Conservation (phyloP, 176 grass and related monocot genomes). For the Dendrocalamus sinicus region DNA sequence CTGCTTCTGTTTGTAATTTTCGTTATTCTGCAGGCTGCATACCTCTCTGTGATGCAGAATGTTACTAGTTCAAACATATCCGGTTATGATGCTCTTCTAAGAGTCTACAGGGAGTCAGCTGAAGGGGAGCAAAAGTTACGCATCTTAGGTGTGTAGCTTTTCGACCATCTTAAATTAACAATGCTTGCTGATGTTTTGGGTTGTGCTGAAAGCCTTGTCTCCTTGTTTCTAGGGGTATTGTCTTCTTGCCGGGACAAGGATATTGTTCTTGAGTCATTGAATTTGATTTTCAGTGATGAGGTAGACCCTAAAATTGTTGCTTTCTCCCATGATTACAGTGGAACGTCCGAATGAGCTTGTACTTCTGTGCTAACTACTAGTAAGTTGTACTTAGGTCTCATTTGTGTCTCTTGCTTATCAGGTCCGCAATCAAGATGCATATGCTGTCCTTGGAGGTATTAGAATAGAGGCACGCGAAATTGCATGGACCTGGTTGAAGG, state of each 20-base stretch:
- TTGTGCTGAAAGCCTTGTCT: slow-evolving; percentile 35
- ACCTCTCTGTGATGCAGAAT: slow-evolving; percentile 80
- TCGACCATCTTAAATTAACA: slow-evolving; percentile 36
- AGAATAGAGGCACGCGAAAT: slow-evolving; percentile 63
- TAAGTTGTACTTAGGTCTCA: slow-evolving; percentile 12
- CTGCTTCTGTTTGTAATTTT: slow-evolving; percentile 19
- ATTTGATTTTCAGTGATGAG: slow-evolving; percentile 72
- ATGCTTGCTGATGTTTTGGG: slow-evolving; percentile 36
- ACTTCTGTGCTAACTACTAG: not conserved
- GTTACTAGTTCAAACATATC: slow-evolving; percentile 66
- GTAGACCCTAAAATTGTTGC: slow-evolving; percentile 33
- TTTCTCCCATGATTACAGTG: slow-evolving; percentile 1
- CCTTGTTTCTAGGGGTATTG: slow-evolving; percentile 56
- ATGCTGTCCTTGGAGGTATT: slow-evolving; percentile 53
- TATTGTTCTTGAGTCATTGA: slow-evolving; percentile 76
- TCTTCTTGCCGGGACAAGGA: slow-evolving; percentile 63
- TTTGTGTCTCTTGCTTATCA: slow-evolving; percentile 47
- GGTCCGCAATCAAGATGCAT: slow-evolving; percentile 78
- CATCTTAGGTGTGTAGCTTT: slow-evolving; percentile 60
- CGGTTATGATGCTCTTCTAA: slow-evolving; percentile 78
- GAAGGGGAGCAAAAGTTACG: slow-evolving; percentile 66
- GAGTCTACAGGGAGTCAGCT: slow-evolving; percentile 62
- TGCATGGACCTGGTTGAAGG: slow-evolving; percentile 85
- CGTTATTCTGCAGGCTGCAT: slow-evolving; percentile 68
- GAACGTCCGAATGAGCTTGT: slow-evolving; percentile 12